phyloP scores from a whole-genome alignment of 2,329 filamentous ascomycete species.

The Parascedosporium putredinis region DNA sequence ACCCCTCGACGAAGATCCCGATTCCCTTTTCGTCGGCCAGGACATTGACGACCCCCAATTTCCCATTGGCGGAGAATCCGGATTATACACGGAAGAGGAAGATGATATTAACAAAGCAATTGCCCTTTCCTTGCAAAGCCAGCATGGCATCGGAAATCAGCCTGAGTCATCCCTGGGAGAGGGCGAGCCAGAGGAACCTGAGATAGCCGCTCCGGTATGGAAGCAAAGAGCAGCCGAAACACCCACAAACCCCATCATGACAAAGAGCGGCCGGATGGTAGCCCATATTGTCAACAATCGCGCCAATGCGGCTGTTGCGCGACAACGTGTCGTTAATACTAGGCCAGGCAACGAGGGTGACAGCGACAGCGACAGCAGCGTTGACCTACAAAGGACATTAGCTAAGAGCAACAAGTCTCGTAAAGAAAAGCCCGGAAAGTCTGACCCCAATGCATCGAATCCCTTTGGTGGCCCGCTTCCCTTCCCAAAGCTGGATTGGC shows the following conservation, averaged over 20 bases:
- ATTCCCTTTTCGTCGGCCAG: conserved; percentile 44
- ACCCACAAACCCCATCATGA: conserved; percentile 38
- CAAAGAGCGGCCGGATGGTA: conserved; percentile 49
- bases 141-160: conserved; percentile 32
- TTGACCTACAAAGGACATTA: conserved; percentile 69
- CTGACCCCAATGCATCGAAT: conserved; percentile 22
- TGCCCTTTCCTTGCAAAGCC: conserved; percentile 68
- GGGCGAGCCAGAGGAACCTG: conserved; percentile 39
- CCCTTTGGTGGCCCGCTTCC: conserved; percentile 72
- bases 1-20: conserved; percentile 25
- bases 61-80: conserved; percentile 11
- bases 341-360: conserved; percentile 49
- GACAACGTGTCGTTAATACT: conserved; percentile 16
- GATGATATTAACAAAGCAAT: conserved; percentile 72
- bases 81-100: conserved; percentile 28
- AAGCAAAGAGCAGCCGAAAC: conserved; percentile 41
- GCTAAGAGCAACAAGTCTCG: conserved; percentile 39
- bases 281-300: conserved; percentile 66
- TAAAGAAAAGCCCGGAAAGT: background rate
- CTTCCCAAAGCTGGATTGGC: conserved; percentile 76
- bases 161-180: conserved; percentile 19
- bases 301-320: conserved; percentile 50
- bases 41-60: conserved; percentile 13
- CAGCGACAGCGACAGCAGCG: conserved; percentile 60
- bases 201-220: conserved; percentile 37